Evolutionary conservation across 163 green algal species (phyloP).

Genomic region (Trebouxiophyceae sp.): DNA sequence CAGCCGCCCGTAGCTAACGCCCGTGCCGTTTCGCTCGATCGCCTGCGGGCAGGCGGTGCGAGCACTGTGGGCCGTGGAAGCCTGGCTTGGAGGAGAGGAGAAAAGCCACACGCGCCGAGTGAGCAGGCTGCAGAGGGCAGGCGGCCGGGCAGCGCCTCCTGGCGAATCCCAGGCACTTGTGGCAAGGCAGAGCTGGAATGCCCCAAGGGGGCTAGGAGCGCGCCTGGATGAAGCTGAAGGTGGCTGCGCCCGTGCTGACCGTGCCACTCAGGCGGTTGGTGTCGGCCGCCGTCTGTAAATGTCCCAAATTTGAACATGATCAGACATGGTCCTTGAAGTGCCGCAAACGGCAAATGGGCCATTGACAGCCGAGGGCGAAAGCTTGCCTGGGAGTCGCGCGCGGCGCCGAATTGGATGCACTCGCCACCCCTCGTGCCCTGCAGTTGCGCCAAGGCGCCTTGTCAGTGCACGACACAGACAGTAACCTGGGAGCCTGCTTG

Average conservation of each 20-base stretch:
- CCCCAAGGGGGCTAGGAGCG: not conserved
- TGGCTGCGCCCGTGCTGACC: constrained; percentile 44
- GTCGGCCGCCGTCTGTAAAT: constrained; percentile 49
- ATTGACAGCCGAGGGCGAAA: too few species aligned
- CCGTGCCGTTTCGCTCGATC: constrained; percentile 50
- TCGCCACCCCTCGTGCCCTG: constrained; percentile 60
- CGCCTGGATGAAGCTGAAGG: constrained; percentile 51
- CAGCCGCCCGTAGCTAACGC: constrained; percentile 36
- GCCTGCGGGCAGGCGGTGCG: constrained; percentile 50
- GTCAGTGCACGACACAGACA: not conserved
- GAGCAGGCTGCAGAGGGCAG: not conserved
- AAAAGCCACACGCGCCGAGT: too few species aligned
- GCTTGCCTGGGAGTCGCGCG: constrained; percentile 40
- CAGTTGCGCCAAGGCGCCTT: not conserved
- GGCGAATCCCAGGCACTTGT: not conserved
- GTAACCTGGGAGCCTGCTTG: too few species aligned
- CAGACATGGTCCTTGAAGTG: too few species aligned
- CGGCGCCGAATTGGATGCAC: constrained; percentile 58
- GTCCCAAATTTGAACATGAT: too few species aligned
- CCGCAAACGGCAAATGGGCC: too few species aligned
- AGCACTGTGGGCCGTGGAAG: too few species aligned
- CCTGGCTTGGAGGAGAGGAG: too few species aligned
- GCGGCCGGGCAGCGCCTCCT: not conserved
- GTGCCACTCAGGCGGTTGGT: constrained; percentile 33
- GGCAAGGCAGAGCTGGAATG: not conserved